Evolutionary conservation across 2,329 filamentous ascomycete species (phyloP).

Genomic region (Colletotrichum gloeosporioides): DNA sequence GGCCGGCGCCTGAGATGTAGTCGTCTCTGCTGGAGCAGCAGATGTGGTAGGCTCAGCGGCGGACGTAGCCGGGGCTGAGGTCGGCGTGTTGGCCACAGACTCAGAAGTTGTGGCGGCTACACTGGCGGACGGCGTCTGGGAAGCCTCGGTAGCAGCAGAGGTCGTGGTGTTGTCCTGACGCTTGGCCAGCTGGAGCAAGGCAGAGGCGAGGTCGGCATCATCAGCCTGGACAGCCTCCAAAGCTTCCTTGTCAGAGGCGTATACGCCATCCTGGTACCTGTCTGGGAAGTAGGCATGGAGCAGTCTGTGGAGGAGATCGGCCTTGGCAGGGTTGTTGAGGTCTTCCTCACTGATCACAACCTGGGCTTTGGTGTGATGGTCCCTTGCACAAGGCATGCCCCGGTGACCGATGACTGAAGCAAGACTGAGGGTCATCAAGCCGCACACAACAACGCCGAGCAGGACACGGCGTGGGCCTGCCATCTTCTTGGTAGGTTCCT

Average conservation of each 20-base stretch:
- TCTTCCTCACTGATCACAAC: not conserved
- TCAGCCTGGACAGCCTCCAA: constrained; percentile 67
- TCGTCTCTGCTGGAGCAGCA: not conserved
- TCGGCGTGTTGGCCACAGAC: constrained; percentile 18
- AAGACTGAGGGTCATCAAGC: constrained; percentile 26
- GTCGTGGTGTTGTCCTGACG: constrained; percentile 51
- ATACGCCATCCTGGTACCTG: constrained; percentile 73
- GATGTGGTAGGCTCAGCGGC: constrained; percentile 5
- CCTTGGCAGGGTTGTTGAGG: constrained; percentile 45
- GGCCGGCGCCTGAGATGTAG: constrained; percentile 9
- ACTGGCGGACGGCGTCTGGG: constrained; percentile 18
- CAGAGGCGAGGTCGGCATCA: constrained; percentile 66
- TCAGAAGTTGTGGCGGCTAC: constrained; percentile 3
- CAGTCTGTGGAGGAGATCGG: constrained; percentile 67
- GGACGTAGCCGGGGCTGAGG: constrained; percentile 27
- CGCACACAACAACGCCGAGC: constrained; percentile 25
- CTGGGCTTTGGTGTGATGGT: not conserved
- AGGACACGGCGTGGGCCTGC: constrained; percentile 23
- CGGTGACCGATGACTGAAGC: constrained; percentile 22
- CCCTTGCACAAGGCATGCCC: constrained; percentile 6
- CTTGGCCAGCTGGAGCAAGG: constrained; percentile 69
- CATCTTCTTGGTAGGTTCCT: constrained; percentile 23
- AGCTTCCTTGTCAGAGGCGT: constrained; percentile 67
- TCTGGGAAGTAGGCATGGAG: constrained; percentile 67
- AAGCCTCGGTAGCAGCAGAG: constrained; percentile 23